Evolutionary conservation across 1,284 basidiomycete species (phyloP).

Genomic region (Rhodotorula sp.): DNA sequence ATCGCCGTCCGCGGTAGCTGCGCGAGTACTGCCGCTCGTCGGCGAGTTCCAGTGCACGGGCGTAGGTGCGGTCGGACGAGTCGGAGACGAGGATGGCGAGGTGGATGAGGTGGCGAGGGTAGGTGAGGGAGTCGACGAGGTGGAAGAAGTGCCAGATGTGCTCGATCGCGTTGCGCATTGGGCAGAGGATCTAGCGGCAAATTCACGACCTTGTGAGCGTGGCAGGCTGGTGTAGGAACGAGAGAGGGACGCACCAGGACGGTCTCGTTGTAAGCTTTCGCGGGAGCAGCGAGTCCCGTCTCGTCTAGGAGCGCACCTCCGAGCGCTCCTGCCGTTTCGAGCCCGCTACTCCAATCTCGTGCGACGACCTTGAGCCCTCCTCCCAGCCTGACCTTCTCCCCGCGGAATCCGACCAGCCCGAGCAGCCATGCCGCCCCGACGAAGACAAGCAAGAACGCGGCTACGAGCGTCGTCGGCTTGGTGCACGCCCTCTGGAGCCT

Average conservation of each 20-base stretch:
- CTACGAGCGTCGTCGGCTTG: neutral
- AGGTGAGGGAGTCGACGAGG: conserved; percentile 28
- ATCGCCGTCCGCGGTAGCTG: neutral
- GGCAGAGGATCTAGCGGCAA: conserved; percentile 25
- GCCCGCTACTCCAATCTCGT: conserved; percentile 3
- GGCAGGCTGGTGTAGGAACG: too few species aligned
- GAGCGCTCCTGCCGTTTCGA: neutral
- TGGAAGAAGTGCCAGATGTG: conserved; percentile 41
- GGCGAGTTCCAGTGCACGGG: conserved; percentile 33
- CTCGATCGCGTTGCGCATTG: conserved; percentile 37
- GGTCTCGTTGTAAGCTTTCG: neutral
- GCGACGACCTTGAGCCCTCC: conserved; percentile 15
- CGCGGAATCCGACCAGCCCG: neutral
- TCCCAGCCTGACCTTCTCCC: neutral
- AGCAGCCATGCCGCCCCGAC: neutral
- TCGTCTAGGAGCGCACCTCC: neutral
- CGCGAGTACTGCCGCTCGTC: conserved; percentile 32
- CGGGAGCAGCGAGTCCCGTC: neutral
- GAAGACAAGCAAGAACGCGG: neutral
- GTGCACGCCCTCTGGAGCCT: neutral
- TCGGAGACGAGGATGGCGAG: conserved; percentile 36
- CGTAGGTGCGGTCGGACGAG: conserved; percentile 27
- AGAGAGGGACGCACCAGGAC: conserved; percentile 15
- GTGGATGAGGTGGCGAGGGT: conserved; percentile 31
- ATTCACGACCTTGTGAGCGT: neutral